Base-by-base conservation (phyloP, 75 land plant species). In the Picea sitchensis region DNA sequence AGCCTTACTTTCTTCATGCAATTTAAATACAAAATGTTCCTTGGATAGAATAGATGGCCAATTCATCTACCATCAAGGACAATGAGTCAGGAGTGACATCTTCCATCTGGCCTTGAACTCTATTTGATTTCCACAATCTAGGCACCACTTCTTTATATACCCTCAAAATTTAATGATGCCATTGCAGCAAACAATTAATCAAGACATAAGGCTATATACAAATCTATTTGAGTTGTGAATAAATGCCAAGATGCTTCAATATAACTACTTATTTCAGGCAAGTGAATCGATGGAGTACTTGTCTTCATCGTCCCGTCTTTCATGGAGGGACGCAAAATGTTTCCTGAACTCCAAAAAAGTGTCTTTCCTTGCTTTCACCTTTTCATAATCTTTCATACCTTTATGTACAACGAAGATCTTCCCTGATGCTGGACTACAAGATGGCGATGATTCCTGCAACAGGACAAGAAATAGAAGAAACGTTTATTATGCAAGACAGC, bases 281-380 rank as follows among this genome's bases (percentile, higher is more conserved):
- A 34, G 5, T 1, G 69, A 65, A 15, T 65, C 41, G 4, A 14
- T 32, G 1, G 14, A 2, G 9, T 9, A 17, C 47, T 32, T 36
- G 5, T 68, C 73, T 17, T 34, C 73, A 68, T 17, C n/a, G 51
- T 18, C 73, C 18, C 36, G 38, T 68, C 73, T 68, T 68, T 68
- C 20, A 15, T 68, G 73, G 32, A 68, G 73, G 38, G 38, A 36
- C 18, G 73, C 44, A 36, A 68, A 44, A 68, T 68, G 73, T 36
- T 68, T 44, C 73, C 14, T 17, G 32, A 68, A 68, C 47, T 68
- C 73, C 32, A 68, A 18, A 68, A 68, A 68, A 1, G 41, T 7
- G 18, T 34, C 38, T 68, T 68, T 68, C 73, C 73, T 68, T 34
- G 7, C 38, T 32, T 68, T 68, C 17, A 44, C 47, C 47, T 5